Conservation (phyloP, 768 basidiomycete genomes). For the Lyophyllum semitale region DNA sequence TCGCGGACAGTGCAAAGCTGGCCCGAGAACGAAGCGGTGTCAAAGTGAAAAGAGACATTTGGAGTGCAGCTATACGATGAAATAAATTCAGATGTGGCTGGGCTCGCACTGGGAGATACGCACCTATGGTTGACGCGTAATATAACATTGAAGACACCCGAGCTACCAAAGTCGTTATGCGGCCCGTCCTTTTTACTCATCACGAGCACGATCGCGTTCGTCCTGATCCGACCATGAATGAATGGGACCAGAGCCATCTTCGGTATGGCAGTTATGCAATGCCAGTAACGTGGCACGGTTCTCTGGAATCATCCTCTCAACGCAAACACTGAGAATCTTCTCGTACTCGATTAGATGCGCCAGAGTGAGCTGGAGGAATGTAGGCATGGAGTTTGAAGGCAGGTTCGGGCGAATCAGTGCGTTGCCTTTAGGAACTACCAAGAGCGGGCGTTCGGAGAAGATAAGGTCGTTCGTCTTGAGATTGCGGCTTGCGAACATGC, state of each 20-base stretch:
- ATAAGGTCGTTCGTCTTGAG: no score
- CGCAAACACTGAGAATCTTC: constrained; percentile 11
- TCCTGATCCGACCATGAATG: constrained; percentile 26
- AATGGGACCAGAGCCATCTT: constrained; percentile 34
- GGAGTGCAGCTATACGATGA: constrained; percentile 23
- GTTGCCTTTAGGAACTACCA: not conserved
- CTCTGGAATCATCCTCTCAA: constrained; percentile 25
- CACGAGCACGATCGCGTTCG: constrained; percentile 25
- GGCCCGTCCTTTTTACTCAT: not conserved
- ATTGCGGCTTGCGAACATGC: not conserved
- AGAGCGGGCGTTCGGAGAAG: not conserved
- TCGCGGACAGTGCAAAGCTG: constrained; percentile 27
- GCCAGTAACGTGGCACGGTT: constrained; percentile 22
- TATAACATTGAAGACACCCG: not conserved
- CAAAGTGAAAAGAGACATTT: constrained; percentile 21
- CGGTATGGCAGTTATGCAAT: constrained; percentile 29
- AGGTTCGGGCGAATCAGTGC: not conserved
- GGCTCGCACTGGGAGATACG: not conserved
- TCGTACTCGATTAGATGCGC: constrained; percentile 10
- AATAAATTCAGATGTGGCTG: not conserved
- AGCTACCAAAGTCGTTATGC: not conserved
- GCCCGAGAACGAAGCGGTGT: constrained; percentile 27
- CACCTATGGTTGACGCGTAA: constrained; percentile 9
- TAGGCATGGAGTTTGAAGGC: not conserved
- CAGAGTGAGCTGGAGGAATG: not conserved